These are phyloP conservation scores for Trametes cingulata DNA, from an alignment of 768 basidiomycete genomes.

Conservation along the genomic window DNA sequence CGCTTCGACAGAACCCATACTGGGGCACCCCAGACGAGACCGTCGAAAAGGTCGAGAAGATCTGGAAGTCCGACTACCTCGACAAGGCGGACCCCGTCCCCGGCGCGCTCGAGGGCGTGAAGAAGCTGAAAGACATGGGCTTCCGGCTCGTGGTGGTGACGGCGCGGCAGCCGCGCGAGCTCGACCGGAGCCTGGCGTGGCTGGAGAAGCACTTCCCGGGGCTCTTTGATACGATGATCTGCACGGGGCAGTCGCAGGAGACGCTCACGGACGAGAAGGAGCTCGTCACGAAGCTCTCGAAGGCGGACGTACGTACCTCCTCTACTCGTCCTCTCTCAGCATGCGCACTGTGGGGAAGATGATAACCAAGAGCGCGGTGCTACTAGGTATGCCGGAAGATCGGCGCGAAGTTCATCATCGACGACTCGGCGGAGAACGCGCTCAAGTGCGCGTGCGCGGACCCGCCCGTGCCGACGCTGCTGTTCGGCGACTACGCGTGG, in stretches of 20 bases:
- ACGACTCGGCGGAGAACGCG: constrained; percentile 82
- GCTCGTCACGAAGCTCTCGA: constrained; percentile 59
- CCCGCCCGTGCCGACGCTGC: constrained; percentile 57
- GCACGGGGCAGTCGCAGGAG: constrained; percentile 71
- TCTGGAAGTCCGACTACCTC: constrained; percentile 55
- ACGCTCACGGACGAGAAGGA: constrained; percentile 45
- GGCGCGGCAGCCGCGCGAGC: constrained; percentile 58
- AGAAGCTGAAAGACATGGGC: constrained; percentile 59
- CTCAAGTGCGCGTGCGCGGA: constrained; percentile 51
- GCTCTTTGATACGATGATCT: constrained; percentile 61
- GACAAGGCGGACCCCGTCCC: constrained; percentile 51
- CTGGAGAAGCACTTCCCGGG: constrained; percentile 65
- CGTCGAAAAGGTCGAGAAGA: constrained; percentile 55
- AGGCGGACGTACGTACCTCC: constrained; percentile 57
- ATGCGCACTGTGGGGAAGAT: background rate
- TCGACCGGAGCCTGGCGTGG: constrained; percentile 68
- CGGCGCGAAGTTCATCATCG: constrained; percentile 66
- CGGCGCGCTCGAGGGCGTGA: constrained; percentile 61
- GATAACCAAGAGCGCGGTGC: background rate
- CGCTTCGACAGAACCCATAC: constrained; percentile 43
- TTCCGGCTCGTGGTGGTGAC: constrained; percentile 75
- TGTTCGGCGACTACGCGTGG: constrained; percentile 82
- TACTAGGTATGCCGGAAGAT: constrained; percentile 63
- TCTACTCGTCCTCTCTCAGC: background rate
- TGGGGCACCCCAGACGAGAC: constrained; percentile 67